Percentiles rank a stretch among this genome's conserved stretches.
Evolutionary conservation across 768 basidiomycete species (phyloP).

Genomic region (Amanita fuliginea): DNA sequence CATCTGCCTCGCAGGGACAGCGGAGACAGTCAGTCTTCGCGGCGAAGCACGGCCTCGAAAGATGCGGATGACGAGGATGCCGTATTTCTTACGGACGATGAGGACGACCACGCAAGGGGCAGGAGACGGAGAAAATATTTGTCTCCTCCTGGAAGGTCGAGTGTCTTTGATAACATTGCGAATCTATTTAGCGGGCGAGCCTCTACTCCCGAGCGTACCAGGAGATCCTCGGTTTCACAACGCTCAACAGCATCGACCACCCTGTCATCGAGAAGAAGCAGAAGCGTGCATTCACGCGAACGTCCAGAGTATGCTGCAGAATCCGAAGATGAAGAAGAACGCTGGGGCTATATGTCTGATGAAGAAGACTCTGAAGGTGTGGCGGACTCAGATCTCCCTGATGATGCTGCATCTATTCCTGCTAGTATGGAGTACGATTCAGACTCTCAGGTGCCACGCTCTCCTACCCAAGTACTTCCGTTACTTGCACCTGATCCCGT

Average conservation of each 20-base stretch:
- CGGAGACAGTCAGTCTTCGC: conserved; percentile 31
- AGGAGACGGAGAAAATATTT: conserved; percentile 21
- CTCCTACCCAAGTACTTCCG: conserved; percentile 42
- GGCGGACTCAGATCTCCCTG: conserved; percentile 11
- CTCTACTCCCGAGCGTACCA: conserved; percentile 27
- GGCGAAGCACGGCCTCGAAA: conserved; percentile 25
- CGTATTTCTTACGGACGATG: conserved; percentile 16
- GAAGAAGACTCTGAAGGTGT: conserved; percentile 50
- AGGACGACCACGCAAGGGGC: conserved; percentile 11
- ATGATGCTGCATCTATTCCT: conserved; percentile 33
- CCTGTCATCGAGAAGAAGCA: conserved; percentile 38
- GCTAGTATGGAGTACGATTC: conserved; percentile 67
- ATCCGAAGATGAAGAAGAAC: conserved; percentile 51
- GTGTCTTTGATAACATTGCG: conserved; percentile 57
- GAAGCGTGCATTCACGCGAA: conserved; percentile 29
- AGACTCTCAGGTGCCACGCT: conserved; percentile 49
- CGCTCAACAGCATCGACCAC: conserved; percentile 42
- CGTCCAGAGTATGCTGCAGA: conserved; percentile 47
- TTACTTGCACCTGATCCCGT: conserved; percentile 65
- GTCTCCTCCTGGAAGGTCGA: conserved; percentile 26
- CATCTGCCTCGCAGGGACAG: conserved; percentile 28
- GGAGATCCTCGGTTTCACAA: conserved; percentile 46
- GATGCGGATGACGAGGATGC: conserved; percentile 22
- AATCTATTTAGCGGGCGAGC: conserved; percentile 47
- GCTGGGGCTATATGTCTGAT: conserved; percentile 91